phyloP scores from a whole-genome alignment of 2,329 filamentous ascomycete genomes.

The Aspergillus ochraceoroseus region DNA sequence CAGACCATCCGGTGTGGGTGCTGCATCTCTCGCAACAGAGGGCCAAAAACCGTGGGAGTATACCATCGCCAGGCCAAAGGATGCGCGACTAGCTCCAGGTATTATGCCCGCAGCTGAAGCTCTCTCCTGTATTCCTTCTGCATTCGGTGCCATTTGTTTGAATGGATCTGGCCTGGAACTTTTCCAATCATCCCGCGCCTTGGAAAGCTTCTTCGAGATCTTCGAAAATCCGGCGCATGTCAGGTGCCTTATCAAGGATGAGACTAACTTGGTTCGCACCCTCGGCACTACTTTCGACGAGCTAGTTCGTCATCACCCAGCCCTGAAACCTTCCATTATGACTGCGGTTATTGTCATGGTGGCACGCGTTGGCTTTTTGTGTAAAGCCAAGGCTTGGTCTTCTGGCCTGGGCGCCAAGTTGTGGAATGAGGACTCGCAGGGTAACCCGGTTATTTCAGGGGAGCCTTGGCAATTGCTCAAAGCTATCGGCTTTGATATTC shows the following conservation, averaged over 20 bases:
- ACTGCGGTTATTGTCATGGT: conserved; percentile 87
- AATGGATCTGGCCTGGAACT: conserved; percentile 83
- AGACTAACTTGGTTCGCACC: conserved; percentile 64
- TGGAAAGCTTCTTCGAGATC: conserved; percentile 89
- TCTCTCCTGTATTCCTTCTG: conserved; percentile 77
- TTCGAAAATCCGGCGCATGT: conserved; percentile 91
- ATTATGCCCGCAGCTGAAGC: conserved; percentile 86
- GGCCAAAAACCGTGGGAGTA: conserved; percentile 29
- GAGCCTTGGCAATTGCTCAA: conserved; percentile 41
- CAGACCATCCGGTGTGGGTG: conserved; percentile 30
- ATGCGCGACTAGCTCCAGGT: conserved; percentile 54
- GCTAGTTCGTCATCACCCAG: conserved; percentile 85
- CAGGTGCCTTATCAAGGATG: conserved; percentile 66
- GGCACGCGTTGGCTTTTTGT: conserved; percentile 70
- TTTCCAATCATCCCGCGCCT: conserved; percentile 74
- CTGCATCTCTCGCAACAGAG: conserved; percentile 20
- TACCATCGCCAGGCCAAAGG: conserved; percentile 28
- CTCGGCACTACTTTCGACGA: conserved; percentile 89
- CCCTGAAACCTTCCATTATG: conserved; percentile 72
- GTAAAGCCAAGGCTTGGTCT: conserved; percentile 62
- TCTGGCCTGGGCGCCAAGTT: conserved; percentile 75
- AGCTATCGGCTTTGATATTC: conserved; percentile 31
- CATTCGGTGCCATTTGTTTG: conserved; percentile 88
- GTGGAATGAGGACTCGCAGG: conserved; percentile 57
- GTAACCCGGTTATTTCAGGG: conserved; percentile 57